Evolutionary conservation across 2,329 filamentous ascomycete species (phyloP).

Genomic region (Stachybotrys chartarum): DNA sequence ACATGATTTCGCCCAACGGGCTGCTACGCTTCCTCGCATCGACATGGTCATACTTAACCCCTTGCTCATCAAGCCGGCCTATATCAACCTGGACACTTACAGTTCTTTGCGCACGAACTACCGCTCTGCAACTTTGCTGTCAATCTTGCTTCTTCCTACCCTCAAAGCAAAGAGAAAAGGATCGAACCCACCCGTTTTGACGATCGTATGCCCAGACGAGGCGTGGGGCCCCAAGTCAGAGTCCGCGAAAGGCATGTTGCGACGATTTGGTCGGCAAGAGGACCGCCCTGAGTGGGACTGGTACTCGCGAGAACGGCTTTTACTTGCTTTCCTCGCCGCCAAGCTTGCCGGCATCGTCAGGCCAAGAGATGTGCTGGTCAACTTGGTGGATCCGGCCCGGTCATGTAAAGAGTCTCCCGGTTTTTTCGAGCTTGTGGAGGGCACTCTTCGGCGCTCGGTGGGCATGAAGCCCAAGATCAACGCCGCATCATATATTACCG

Average conservation of each 20-base stretch:
- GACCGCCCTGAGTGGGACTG: conserved; percentile 11
- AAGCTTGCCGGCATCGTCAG: conserved; percentile 29
- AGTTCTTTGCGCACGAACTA: conserved; percentile 32
- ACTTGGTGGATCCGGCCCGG: conserved; percentile 38
- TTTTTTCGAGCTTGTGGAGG: conserved; percentile 6
- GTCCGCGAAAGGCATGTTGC: conserved; percentile 13
- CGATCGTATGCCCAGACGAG: conserved; percentile 21
- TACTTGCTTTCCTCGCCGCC: conserved; percentile 25
- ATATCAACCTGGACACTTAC: conserved; percentile 21
- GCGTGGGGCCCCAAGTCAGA: conserved; percentile 15
- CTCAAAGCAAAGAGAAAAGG: conserved; percentile 16
- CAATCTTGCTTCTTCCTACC: conserved; percentile 22
- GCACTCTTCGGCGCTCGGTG: conserved; percentile 3
- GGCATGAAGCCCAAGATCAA: conserved; percentile 9
- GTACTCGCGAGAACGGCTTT: conserved; percentile 21
- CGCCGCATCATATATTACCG: conserved; percentile 9
- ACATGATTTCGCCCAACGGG: conserved; percentile 28
- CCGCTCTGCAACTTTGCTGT: conserved; percentile 24
- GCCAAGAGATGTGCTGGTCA: conserved; percentile 34
- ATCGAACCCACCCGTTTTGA: conserved; percentile 16
- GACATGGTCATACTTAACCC: conserved; percentile 41
- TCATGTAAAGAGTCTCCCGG: conserved; percentile 28
- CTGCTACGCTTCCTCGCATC: conserved; percentile 26
- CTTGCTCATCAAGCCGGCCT: conserved; percentile 20
- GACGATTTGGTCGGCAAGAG: conserved; percentile 20